Evolutionary conservation across 768 basidiomycete genomes (phyloP).

Genomic region (Candolleomyces eurysporus): DNA sequence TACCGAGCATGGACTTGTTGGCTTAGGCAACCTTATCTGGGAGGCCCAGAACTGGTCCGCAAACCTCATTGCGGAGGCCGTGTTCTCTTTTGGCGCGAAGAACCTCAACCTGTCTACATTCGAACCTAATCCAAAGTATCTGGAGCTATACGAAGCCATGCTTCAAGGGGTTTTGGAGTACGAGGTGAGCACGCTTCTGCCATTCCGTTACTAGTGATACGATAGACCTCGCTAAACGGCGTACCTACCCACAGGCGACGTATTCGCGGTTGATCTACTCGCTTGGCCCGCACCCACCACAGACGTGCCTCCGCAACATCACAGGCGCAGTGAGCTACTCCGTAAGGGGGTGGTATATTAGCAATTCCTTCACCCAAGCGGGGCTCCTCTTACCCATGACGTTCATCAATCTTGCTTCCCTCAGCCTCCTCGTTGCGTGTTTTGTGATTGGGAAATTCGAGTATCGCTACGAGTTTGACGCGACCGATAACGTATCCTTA

Average conservation of each 20-base stretch:
- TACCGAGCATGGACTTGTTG: background rate
- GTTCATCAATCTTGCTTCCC: background rate
- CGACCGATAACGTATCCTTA: background rate
- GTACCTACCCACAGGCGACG: background rate
- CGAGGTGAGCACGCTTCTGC: background rate
- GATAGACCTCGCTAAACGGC: background rate
- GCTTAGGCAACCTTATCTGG: background rate
- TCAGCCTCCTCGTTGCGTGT: background rate
- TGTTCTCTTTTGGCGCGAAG: background rate
- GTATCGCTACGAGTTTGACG: background rate
- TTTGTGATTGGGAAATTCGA: background rate
- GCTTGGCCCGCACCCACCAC: background rate
- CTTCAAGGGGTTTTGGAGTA: background rate
- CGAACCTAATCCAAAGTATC: background rate
- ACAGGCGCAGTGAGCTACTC: background rate
- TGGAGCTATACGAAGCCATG: background rate
- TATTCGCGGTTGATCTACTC: conserved; percentile 3
- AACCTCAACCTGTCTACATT: background rate
- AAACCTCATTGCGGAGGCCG: background rate
- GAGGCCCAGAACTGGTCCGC: background rate
- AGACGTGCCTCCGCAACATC: background rate
- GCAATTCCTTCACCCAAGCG: background rate
- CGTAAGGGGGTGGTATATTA: background rate
- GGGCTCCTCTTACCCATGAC: conserved; percentile 5
- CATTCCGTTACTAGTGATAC: background rate